These are phyloP conservation scores for Xylariales sp. DNA, from an alignment of 2,329 filamentous ascomycete genomes.

Conservation along the genomic window DNA sequence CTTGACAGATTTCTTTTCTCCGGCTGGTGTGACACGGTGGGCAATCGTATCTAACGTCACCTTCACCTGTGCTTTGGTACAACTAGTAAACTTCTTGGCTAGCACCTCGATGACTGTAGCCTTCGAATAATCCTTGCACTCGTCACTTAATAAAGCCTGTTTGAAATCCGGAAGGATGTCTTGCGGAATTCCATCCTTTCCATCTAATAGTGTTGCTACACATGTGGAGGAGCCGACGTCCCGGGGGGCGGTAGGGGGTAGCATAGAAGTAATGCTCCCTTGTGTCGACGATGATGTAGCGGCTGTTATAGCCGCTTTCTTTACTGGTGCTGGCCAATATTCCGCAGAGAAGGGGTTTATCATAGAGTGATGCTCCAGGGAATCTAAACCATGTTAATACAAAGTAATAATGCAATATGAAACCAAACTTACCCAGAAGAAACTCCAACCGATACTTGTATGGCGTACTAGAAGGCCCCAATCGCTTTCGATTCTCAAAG, in stretches of 20 bases:
- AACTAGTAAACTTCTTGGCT: constrained; percentile 78
- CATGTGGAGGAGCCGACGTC: constrained; percentile 29
- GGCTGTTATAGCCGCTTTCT: constrained; percentile 47
- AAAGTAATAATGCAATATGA: constrained; percentile 31
- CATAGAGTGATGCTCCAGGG: constrained; percentile 60
- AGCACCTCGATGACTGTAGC: constrained; percentile 78
- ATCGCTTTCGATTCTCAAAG: constrained; percentile 74
- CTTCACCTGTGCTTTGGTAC: constrained; percentile 76
- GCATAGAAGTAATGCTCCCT: constrained; percentile 38
- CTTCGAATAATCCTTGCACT: constrained; percentile 71
- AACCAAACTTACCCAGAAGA: constrained; percentile 69
- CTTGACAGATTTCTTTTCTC: constrained; percentile 68
- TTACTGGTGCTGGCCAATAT: constrained; percentile 74
- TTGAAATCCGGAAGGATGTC: constrained; percentile 76
- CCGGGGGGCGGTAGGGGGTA: constrained; percentile 40
- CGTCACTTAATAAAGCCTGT: constrained; percentile 73
- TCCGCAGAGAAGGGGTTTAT: constrained; percentile 87
- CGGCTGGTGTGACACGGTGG: constrained; percentile 59
- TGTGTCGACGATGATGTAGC: constrained; percentile 24
- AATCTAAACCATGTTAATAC: constrained; percentile 52
- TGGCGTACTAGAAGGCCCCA: constrained; percentile 61
- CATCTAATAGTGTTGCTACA: constrained; percentile 32
- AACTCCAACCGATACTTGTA: constrained; percentile 79
- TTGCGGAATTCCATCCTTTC: constrained; percentile 61
- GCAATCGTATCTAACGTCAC: constrained; percentile 76